A percentile compares a stretch with the other conserved stretches of the same genome.
phyloP scores from a whole-genome alignment of 2,329 filamentous ascomycete species.

The Colletotrichum gloeosporioides region DNA sequence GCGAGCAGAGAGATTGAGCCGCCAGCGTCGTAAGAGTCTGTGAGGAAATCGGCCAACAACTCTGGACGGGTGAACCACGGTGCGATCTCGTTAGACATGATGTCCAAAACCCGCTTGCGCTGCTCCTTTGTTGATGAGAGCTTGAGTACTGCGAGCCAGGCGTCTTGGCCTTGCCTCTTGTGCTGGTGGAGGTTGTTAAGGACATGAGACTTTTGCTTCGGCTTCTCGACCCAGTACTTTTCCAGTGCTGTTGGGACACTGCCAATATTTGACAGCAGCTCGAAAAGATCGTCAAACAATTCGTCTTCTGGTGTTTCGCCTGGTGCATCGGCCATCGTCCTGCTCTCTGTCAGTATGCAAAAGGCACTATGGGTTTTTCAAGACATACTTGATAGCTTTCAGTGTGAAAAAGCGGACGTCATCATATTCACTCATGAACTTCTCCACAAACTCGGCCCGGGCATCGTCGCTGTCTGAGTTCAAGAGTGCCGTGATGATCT shows the following conservation, averaged over 20 bases:
- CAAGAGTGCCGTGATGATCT: conserved; percentile 69
- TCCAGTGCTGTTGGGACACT: conserved; percentile 73
- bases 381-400: conserved; percentile 70
- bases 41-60: conserved; percentile 92
- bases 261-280: conserved; percentile 71
- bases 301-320: conserved; percentile 30
- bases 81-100: conserved; percentile 79
- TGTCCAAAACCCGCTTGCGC: conserved; percentile 77
- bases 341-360: conserved; percentile 24
- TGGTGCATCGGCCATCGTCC: conserved; percentile 33
- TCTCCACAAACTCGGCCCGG: conserved; percentile 76
- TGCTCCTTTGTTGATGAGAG: conserved; percentile 72
- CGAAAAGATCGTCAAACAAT: conserved; percentile 62
- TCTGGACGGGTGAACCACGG: conserved; percentile 92
- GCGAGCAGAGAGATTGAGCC: conserved; percentile 88
- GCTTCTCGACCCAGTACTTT: conserved; percentile 70
- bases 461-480: conserved; percentile 61
- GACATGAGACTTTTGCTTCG: conserved; percentile 71
- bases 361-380: not conserved
- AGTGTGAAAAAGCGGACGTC: conserved; percentile 88
- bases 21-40: conserved; percentile 88
- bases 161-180: conserved; percentile 82
- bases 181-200: conserved; percentile 72
- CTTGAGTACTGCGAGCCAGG: conserved; percentile 82
- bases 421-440: conserved; percentile 80